Base-by-base conservation (phyloP, 768 basidiomycete genomes). In the Tulasnella sp. region DNA sequence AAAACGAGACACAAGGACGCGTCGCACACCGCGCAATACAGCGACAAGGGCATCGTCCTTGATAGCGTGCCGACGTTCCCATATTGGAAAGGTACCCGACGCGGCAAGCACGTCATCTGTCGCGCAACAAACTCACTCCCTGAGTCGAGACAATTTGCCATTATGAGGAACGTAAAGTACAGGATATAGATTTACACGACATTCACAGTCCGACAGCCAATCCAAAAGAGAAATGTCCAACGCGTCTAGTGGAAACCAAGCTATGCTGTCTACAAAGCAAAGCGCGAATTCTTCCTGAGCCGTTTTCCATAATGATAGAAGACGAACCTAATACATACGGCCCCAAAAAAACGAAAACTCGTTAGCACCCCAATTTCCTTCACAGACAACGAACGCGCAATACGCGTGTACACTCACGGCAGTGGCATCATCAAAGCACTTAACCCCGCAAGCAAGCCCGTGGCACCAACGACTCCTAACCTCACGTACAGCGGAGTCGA, bases 401-500 rank as follows among this genome's bases (percentile, higher is more conserved):
- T 9, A 29, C 29, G 49, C 49, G 49, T 49, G 45, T 15, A 11
- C 15, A 81, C 81, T 74, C 75, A 83, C 72, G 85, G 85, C 22
- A 85, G 76, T 0, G 91, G 91, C 0, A 87, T 86, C 86, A 90
- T 87, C 22, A 90, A 67, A 2, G 87, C 86, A 76, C 87, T 86
- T 14, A 93, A 80, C 0, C 91, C 91, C 0, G 89, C 91, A 22
- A 93, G 80, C n/a, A 92, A 84, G 17, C 89, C 91, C 0, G 89
- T 90, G 0, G 90, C 91, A 0, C 91, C 92, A 0, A 91, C 90
- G 0, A 90, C 89, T 0, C 91, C 91, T 6, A 93, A 81, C 5
- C 82, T 79, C 14, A 81, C 77, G 77, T 87, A 90, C 88, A 89
- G 86, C 38, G 85, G 83, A 1, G 83, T 83, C 0, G 88, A 87